Base-by-base conservation (phyloP, 78 protist species). In the Corallochytrium limacisporum region DNA sequence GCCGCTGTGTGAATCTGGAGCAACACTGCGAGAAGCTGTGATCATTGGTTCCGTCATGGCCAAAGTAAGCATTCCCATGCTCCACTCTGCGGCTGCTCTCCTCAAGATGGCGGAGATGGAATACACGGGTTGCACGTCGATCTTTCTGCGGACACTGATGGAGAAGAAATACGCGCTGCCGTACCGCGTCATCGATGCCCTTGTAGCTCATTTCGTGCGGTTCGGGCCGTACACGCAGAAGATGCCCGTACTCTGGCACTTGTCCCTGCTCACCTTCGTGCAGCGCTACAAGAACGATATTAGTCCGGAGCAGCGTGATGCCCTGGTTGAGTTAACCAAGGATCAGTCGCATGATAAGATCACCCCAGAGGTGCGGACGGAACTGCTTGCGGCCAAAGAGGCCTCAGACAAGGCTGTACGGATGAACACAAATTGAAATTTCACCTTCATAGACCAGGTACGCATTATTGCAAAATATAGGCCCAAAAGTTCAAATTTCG, bases 121-220 rank as follows among this genome's bases (percentile, higher is more conserved):
- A 3, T 81, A 61, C 67, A 42, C 65, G 20, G 82, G 82, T 50
- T 72, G 87, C 32, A 65, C 48, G 62, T 10, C 57, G 46, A 51
- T 88, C 56, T 73, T 87, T 51, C 56, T 88, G 44, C 77, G 85
- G 28, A 50, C 74, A 6, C 72, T 90, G 29, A 49, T 88, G 26
- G 88, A 86, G 70, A 93, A 90, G 86, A 86, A 82, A 65, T 88
- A 90, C 47, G 85, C 90, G 59, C 74, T 93, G 50, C 94, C 98
- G 29, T 71, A 61, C 65, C 85, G 84, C 18, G 92, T 86, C 13
- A 56, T 93, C 40, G 91, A 88, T 60, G 49, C 75, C 26, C 60
- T 90, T 4, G 89, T 81, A 20, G 74, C 50, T 8, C 89, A 88
- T 76, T 87, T 86, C 66, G 48, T 22, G 35, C 50, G 57, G 26